Conservation (phyloP, 2,329 filamentous ascomycete species). For the Shiraia sp. region DNA sequence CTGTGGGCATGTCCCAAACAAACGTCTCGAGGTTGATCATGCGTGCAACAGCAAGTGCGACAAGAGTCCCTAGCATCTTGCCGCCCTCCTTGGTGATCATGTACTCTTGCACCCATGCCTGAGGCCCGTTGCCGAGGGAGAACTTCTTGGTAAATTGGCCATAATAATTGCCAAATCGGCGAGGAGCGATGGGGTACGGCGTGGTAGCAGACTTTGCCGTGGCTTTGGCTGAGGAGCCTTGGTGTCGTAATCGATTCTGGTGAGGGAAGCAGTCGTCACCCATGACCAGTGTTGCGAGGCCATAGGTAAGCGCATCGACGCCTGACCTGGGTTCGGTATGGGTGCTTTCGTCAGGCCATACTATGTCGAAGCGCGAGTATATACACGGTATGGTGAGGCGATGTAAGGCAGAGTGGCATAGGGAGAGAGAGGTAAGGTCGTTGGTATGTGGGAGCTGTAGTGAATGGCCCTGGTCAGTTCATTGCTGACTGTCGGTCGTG, state of each 20-base stretch:
- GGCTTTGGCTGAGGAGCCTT: conserved; percentile 9
- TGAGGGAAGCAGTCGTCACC: conserved; percentile 66
- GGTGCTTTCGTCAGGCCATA: conserved; percentile 76
- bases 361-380: conserved; percentile 84
- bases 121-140: conserved; percentile 79
- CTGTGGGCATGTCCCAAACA: conserved; percentile 88
- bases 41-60: conserved; percentile 75
- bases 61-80: conserved; percentile 85
- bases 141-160: conserved; percentile 80
- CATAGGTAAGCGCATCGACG: conserved; percentile 82
- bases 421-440: conserved; percentile 75
- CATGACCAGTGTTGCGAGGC: conserved; percentile 77
- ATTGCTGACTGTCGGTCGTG: background rate
- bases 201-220: conserved; percentile 17
- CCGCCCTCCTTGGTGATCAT: conserved; percentile 80
- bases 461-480: conserved; percentile 1
- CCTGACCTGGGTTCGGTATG: conserved; percentile 68
- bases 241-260: conserved; percentile 40
- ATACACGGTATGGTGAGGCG: conserved; percentile 75
- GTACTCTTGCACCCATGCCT: conserved; percentile 80
- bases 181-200: conserved; percentile 43
- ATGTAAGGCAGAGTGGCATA: conserved; percentile 78
- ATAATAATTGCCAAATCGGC: conserved; percentile 71
- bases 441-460: conserved; percentile 76
- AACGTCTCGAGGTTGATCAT: conserved; percentile 84